A percentile compares a stretch with the other conserved stretches of the same genome.
phyloP scores from a whole-genome alignment of 306 rosid genomes.

The Vigna reflexopilosa region DNA sequence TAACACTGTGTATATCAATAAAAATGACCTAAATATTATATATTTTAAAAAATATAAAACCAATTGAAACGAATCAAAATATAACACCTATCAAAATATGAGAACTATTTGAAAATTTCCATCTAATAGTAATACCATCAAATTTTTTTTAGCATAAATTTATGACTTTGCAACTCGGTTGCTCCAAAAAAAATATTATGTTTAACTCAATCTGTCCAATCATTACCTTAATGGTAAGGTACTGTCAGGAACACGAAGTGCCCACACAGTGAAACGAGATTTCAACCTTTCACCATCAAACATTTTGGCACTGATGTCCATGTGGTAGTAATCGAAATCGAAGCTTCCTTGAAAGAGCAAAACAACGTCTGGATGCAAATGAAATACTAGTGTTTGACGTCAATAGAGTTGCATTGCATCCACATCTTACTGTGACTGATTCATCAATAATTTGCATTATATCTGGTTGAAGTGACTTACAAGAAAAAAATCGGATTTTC shows the following conservation, averaged over 20 bases:
- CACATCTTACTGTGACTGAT: not conserved
- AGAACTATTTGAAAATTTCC: no score
- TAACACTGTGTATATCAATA: no score
- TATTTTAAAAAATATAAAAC: no score
- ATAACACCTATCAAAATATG: no score
- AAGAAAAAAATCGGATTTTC: not conserved
- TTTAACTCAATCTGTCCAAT: not conserved
- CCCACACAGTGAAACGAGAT: not conserved
- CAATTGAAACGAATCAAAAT: no score
- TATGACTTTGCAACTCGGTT: not conserved
- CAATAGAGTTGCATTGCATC: not conserved
- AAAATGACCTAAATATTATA: no score
- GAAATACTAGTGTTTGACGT: not conserved
- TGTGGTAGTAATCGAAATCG: not conserved
- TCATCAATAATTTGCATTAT: not conserved
- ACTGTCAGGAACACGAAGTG: not conserved
- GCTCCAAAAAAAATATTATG: not conserved
- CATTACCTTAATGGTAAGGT: not conserved
- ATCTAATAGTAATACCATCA: no score
- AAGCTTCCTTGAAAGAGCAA: not conserved
- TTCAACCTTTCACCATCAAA: not conserved
- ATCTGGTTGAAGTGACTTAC: not conserved
- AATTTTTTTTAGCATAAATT: no score
- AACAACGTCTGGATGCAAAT: not conserved
- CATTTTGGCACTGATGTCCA: not conserved